Base-by-base conservation (phyloP, 441 rosid genomes). In the Syzygium syzygioides region DNA sequence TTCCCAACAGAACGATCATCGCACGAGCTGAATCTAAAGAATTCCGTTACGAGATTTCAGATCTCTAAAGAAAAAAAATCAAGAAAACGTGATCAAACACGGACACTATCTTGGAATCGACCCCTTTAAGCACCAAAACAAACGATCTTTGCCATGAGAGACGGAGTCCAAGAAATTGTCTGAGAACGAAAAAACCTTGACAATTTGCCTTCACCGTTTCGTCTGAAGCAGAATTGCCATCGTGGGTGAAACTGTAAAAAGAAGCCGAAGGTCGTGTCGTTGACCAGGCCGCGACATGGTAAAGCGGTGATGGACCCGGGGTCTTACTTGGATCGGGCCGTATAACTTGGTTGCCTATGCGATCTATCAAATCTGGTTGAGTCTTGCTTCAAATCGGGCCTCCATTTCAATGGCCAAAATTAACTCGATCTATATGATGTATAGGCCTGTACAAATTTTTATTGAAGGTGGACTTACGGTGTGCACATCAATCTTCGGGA, bases 401-500 rank as follows among this genome's bases (percentile, higher is more conserved):
- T 71, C 5, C 80, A 7, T 37, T 20, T 37, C 50, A 11, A 3
- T 5, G 14, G 52, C 41, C 5, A 1, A 37, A 4, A 37, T 71
- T 8, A 7, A 71, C 17, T 11, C 0, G 1, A 71, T 71, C 5
- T 3, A 20, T 45, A 45, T 45, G 48, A 7, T 45, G 48, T 7
- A 45, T 45, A 45, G 48, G 48, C 48, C 48, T 2, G 11, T 60
- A 2, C 66, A 13, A 60, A 60, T 1, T 60, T 60, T 28, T 3
- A 2, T 60, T 13, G 2, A 13, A 28, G 66, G 15, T 30, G 3
- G 80, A 6, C 28, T 37, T 11, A 20, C 1, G 80, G 14, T 32
- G 79, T 0, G 79, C 3, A 1, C 37, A 18, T 30, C 3, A 9
- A 34, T 5, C 79, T 0, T 0, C 0, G 28, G 7, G 2, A 34